Conservation (phyloP, 2,329 filamentous ascomycete genomes). For the Thermoascus crustaceus region DNA sequence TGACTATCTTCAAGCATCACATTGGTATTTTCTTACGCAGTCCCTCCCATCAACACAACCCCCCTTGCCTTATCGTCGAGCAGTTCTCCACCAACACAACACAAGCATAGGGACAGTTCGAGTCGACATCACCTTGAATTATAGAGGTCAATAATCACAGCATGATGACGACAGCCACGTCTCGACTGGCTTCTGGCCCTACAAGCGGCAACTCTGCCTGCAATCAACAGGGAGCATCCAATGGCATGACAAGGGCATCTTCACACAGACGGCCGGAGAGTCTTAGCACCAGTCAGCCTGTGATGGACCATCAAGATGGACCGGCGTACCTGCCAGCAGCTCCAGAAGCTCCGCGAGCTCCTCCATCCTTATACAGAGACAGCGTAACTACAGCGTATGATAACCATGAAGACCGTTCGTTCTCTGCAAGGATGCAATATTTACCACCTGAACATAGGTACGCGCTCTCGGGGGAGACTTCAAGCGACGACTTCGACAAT, state of each 20-base stretch:
- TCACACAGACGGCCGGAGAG: constrained; percentile 13
- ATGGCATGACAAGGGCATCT: constrained; percentile 13
- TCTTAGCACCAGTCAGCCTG: not conserved
- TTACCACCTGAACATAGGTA: constrained; percentile 7
- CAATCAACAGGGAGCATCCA: constrained; percentile 9
- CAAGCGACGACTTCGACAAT: constrained; percentile 5
- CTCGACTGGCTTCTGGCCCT: constrained; percentile 3
- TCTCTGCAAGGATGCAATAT: constrained; percentile 17
- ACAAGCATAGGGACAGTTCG: no score
- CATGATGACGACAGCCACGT: constrained; percentile 13
- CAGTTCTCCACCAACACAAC: no score
- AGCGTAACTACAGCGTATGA: constrained; percentile 22
- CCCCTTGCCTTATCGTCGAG: no score
- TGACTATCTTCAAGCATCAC: no score
- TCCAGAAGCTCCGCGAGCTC: constrained; percentile 54
- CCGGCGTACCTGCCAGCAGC: constrained; percentile 39
- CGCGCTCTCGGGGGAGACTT: no score
- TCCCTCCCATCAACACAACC: no score
- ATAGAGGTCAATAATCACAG: no score
- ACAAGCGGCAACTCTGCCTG: constrained; percentile 8
- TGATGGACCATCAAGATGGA: constrained; percentile 8
- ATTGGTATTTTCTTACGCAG: no score
- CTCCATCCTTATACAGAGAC: constrained; percentile 50
- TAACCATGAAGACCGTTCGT: constrained; percentile 14
- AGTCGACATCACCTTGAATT: no score